phyloP scores from a whole-genome alignment of 2,329 filamentous ascomycete genomes.

The Paecilomyces dactylethromorphus region DNA sequence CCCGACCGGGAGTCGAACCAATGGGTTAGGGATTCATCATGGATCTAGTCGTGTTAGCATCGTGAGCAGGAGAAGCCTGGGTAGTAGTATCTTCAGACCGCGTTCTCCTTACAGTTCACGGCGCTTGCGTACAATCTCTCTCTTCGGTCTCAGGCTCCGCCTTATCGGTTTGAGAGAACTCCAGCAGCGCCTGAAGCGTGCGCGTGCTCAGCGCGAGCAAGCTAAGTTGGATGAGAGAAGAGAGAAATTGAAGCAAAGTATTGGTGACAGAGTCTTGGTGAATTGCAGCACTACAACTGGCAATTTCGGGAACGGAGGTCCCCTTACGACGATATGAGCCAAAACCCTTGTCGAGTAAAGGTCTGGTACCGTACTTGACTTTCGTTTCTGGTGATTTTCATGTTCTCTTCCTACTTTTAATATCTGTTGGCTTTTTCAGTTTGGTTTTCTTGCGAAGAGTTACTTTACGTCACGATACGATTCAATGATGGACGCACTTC shows the following conservation, averaged over 20 bases:
- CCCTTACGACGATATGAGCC: neutral
- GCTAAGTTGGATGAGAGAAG: slow-evolving; percentile 46
- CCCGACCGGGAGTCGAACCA: slow-evolving; percentile 16
- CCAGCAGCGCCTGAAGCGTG: slow-evolving; percentile 40
- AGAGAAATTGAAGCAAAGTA: slow-evolving; percentile 48
- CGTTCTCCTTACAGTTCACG: slow-evolving; percentile 22
- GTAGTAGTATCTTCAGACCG: slow-evolving; percentile 19
- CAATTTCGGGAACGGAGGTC: neutral
- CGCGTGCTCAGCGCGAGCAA: slow-evolving; percentile 37
- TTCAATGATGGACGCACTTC: neutral
- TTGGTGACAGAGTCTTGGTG: slow-evolving; percentile 39
- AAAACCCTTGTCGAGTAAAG: neutral
- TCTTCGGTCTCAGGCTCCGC: slow-evolving; percentile 42
- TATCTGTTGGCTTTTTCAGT: neutral
- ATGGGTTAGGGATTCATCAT: slow-evolving; percentile 10
- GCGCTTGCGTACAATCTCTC: slow-evolving; percentile 28
- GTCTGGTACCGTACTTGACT: neutral
- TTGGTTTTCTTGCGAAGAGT: neutral
- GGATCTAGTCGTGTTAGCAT: slow-evolving; percentile 25
- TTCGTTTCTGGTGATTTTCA: neutral
- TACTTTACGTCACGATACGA: neutral
- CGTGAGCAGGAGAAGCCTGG: slow-evolving; percentile 19
- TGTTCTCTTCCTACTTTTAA: neutral
- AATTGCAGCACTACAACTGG: slow-evolving; percentile 23
- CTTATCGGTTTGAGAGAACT: slow-evolving; percentile 46